Evolutionary conservation across 495 filamentous ascomycete genomes (phyloP).

Genomic region (Amniculicola lignicola): DNA sequence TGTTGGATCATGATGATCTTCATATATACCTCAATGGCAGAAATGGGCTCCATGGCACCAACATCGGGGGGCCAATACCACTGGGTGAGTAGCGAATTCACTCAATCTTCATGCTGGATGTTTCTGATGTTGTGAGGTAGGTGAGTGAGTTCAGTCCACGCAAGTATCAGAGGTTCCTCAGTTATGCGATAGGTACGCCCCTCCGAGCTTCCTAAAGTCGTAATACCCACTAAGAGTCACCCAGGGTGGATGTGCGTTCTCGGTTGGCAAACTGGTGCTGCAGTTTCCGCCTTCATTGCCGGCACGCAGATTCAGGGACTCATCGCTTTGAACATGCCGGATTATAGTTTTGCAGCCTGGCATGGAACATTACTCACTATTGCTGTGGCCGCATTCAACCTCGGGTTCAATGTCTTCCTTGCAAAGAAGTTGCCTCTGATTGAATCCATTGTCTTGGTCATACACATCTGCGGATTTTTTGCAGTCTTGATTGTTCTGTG

Average conservation of each 20-base stretch:
- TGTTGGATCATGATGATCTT: background rate
- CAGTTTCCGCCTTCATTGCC: slow-evolving; percentile 7
- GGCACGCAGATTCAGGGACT: slow-evolving; percentile 3
- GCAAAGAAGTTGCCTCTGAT: slow-evolving; percentile 29
- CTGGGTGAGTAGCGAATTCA: no score
- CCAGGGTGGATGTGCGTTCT: slow-evolving; percentile 12
- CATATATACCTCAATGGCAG: slow-evolving; percentile 14
- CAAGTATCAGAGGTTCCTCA: slow-evolving; percentile 39
- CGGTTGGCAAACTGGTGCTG: slow-evolving; percentile 9
- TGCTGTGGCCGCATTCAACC: slow-evolving; percentile 5
- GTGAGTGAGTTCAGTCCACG: slow-evolving; percentile 43
- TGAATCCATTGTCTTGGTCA: slow-evolving; percentile 29
- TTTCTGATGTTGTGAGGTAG: no score
- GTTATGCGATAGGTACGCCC: slow-evolving; percentile 43
- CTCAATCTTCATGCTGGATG: no score
- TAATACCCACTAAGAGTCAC: background rate
- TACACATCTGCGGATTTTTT: slow-evolving; percentile 43
- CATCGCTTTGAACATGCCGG: background rate
- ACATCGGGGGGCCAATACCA: slow-evolving; percentile 43
- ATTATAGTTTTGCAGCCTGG: background rate
- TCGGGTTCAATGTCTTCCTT: slow-evolving; percentile 17
- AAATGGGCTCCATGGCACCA: slow-evolving; percentile 26
- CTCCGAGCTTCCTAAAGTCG: background rate
- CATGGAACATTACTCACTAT: slow-evolving; percentile 17
- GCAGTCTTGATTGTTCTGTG: slow-evolving; percentile 49